Conservation (phyloP, 2,329 filamentous ascomycete species). For the Monilinia fructicola region DNA sequence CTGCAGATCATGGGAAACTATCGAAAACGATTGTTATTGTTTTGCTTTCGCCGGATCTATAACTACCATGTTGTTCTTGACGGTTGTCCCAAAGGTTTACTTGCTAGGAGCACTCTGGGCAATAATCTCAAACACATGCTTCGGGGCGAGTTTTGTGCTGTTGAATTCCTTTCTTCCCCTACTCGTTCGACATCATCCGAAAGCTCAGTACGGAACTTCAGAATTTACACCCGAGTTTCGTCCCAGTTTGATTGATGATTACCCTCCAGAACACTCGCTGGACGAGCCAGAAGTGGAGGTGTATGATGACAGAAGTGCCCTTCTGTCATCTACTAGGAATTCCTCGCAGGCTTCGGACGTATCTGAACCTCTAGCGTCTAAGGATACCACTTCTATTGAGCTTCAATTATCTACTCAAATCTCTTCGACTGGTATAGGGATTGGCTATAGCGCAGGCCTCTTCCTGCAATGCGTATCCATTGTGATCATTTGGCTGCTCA, state of each 20-base stretch:
- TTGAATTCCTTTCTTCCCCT: conserved; percentile 93
- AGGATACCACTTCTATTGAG: conserved; percentile 60
- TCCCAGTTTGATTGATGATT: conserved; percentile 29
- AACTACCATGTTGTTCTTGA: conserved; percentile 85
- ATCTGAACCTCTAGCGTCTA: conserved; percentile 41
- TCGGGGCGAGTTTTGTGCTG: conserved; percentile 92
- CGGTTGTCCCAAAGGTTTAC: conserved; percentile 72
- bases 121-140: conserved; percentile 88
- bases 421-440: conserved; percentile 88
- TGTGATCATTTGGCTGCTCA: conserved; percentile 68
- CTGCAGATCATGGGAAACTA: conserved; percentile 92
- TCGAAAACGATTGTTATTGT: conserved; percentile 81
- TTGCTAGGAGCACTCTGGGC: conserved; percentile 79
- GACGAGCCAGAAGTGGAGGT: conserved; percentile 29
- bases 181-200: conserved; percentile 78
- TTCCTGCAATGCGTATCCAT: conserved; percentile 82
- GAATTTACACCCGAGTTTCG: conserved; percentile 34
- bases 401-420: conserved; percentile 85
- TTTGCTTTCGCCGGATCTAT: conserved; percentile 78
- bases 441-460: conserved; percentile 85
- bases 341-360: conserved; percentile 25
- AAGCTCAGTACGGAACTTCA: conserved; percentile 36
- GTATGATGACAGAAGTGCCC: conserved; percentile 48
- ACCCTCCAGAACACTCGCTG: conserved; percentile 26
- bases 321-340: conserved; percentile 41